Evolutionary conservation across 805 yeast genomes (phyloP).

Genomic region (Pichia insulana): DNA sequence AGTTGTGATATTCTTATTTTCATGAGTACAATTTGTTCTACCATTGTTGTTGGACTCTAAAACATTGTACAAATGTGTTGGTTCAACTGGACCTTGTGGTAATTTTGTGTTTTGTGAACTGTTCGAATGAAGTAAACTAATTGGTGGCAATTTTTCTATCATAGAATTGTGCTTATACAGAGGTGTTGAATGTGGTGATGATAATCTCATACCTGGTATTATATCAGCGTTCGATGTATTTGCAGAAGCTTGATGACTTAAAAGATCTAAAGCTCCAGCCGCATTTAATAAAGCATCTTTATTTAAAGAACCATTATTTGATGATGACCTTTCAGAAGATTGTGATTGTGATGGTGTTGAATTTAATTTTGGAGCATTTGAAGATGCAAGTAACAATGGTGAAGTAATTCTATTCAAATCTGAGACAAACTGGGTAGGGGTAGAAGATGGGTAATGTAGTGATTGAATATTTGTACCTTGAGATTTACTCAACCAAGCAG

Average conservation of each 20-base stretch:
- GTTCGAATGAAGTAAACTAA: conserved; percentile 14
- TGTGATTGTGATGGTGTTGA: conserved; percentile 27
- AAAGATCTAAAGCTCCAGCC: conserved; percentile 34
- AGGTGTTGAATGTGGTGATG: conserved; percentile 18
- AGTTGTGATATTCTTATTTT: conserved; percentile 3
- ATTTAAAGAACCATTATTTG: conserved; percentile 18
- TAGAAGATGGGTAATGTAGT: conserved; percentile 56
- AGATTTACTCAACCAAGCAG: conserved; percentile 22
- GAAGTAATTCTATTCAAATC: conserved; percentile 56
- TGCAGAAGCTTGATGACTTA: conserved; percentile 25
- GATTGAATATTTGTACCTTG: conserved; percentile 37
- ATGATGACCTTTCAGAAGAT: conserved; percentile 27
- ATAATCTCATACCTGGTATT: conserved; percentile 28
- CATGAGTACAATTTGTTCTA: background rate
- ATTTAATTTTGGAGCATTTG: conserved; percentile 28
- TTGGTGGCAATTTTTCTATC: conserved; percentile 21
- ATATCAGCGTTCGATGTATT: conserved; percentile 17
- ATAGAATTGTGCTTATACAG: conserved; percentile 7
- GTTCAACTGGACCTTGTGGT: conserved; percentile 5
- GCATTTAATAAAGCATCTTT: conserved; percentile 29
- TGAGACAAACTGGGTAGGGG: conserved; percentile 65
- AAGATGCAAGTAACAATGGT: conserved; percentile 49
- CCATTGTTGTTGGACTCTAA: background rate
- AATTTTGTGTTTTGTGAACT: conserved; percentile 2
- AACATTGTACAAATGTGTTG: conserved; percentile 12